Evolutionary conservation across 352 stramenopile genomes (phyloP).

Genomic region (Phytophthora gonapodyides): DNA sequence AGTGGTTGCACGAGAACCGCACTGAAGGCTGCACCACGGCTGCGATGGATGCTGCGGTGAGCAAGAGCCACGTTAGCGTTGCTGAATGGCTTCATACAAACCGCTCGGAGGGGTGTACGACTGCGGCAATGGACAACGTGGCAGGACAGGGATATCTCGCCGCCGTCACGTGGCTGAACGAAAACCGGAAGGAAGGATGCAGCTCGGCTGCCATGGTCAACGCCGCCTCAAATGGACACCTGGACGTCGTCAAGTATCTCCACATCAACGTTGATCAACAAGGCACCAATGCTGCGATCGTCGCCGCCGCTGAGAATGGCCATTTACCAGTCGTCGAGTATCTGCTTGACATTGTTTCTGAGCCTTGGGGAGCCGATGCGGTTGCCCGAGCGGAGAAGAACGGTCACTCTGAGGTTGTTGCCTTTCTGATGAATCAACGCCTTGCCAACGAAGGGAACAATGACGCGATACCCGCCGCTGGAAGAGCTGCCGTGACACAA

Average conservation of each 20-base stretch:
- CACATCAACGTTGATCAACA: constrained; percentile 9
- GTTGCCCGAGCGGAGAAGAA: too few relatives aligned
- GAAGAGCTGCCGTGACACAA: too few relatives aligned
- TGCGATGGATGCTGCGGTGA: constrained; percentile 16
- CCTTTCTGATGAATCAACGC: too few relatives aligned
- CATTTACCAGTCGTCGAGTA: too few relatives aligned
- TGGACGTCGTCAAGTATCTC: constrained; percentile 33
- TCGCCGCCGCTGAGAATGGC: neutral
- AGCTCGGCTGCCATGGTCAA: constrained; percentile 20
- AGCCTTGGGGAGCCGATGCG: too few relatives aligned
- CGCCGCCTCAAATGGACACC: neutral
- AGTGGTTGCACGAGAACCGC: neutral
- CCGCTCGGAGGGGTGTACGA: constrained; percentile 23
- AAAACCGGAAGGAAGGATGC: constrained; percentile 20
- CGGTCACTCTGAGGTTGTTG: too few relatives aligned
- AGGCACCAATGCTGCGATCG: constrained; percentile 18
- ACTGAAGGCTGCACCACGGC: neutral
- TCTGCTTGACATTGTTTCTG: too few relatives aligned
- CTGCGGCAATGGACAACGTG: constrained; percentile 26
- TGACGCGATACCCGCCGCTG: too few relatives aligned
- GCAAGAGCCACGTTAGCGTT: neutral
- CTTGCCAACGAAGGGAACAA: too few relatives aligned
- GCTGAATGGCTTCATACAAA: constrained; percentile 16
- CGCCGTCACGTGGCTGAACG: constrained; percentile 24
- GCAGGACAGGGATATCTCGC: constrained; percentile 5